Evolutionary conservation across 768 basidiomycete genomes (phyloP), one percentile per base, ranked within the genome.

Genomic region (Russula emetica): DNA sequence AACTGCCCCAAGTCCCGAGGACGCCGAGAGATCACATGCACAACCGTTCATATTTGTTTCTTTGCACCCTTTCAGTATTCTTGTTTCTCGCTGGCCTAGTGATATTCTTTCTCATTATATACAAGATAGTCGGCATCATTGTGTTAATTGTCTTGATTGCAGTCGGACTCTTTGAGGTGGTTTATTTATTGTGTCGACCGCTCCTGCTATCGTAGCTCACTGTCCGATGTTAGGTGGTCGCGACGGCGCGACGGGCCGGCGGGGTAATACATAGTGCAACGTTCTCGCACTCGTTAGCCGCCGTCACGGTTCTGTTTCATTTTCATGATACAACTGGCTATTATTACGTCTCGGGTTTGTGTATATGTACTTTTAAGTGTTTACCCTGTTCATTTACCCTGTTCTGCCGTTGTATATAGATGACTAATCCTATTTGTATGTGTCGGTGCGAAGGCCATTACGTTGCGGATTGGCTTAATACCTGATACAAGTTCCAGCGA

Each of bases 41-140:
- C 14, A 38, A 14, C 38, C 38, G 14, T 38, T 38, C 38, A 1
- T 14, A 14, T 9, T 16, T 38, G 38, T 16, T 38, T 14, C 38
- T 38, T 38, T 5, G 38, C 14, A 16, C 14, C 11, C 38, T 38
- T 38, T 38, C 38, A 38, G 72, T 82, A 7, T 74, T 81, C 22
- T 72, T 82, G 3, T 83, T 83, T 70, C 76, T 84, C 70, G 74
- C 76, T 38, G 78, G 80, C 44, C 73, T 83, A 22, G 71, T 81
- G 36, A 72, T 76, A 18, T 81, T 83, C 69, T 71, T 82, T 45
- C 71, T 70, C 61, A 72, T 76, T 7, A 69, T 69, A 32, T 53
- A 69, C 50, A 24, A 44, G 2, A 22, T 58, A 7, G 51, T 67
- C 24, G 62, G 49, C n/a, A 24, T 52, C 38, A 42, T 58, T 22